Evolutionary conservation across 2,329 filamentous ascomycete species (phyloP), one percentile per base, ranked within the genome.

Genomic region (Cylindrodendrum hubeiense): DNA sequence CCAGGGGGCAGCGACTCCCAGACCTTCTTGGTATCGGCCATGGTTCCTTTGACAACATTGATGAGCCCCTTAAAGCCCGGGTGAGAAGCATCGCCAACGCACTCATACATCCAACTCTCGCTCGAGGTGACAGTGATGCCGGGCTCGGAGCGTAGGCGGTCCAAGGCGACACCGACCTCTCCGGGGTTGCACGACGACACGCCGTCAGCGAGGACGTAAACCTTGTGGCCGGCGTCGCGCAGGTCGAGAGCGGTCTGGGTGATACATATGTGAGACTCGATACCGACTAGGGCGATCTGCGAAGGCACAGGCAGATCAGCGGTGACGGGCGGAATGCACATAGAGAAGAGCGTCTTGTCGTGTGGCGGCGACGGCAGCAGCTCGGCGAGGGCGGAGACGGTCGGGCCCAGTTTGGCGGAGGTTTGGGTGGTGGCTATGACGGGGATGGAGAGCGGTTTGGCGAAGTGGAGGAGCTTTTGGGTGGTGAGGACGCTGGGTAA

Each of bases 181-280:
- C 93, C 90, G 19, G 84, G 82, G 81, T 98, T 97, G 78, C 93
- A 94, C 81, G 92, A 95, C 76, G 92, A 95, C 44, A 98, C 95
- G 33, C 90, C 95, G 79, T 98, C 95, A 56, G 94, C 93, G 33
- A 98, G 84, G 41, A 98, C 84, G 79, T 97, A 97, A 7, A 98
- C 95, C 57, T 85, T 84, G 79, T 97, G 93, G 1, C 94, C 94
- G 1, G 86, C 85, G 22, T 84, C 83, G 46, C 96, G 82, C 52
- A 97, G 82, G 82, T 98, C 95, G 44, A 98, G 85, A 17, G 93
- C 89, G 44, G 95, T 98, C 85, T 98, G 95, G 66, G 93, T 95
- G 30, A 98, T 90, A 84, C 95, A 98, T 77, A 98, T 96, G 81
- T 98, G 95, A 43, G 89, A 89, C 81, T 98, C 95, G 77, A 98